Conservation (phyloP, 768 basidiomycete species). For the Phylloporus sp. region DNA sequence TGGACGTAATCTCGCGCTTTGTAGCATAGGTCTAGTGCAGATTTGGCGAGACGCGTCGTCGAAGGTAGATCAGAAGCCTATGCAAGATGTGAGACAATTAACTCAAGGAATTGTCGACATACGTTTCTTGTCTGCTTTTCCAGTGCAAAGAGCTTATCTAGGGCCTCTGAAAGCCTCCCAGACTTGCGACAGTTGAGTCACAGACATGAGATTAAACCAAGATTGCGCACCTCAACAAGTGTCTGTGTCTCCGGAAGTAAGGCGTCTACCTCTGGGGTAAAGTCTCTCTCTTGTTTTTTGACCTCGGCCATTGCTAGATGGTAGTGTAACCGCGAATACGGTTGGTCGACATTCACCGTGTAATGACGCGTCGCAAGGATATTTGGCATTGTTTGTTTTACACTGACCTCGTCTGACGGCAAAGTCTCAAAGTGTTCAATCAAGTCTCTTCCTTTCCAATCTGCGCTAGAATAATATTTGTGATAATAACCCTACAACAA, state of each 20-base stretch:
- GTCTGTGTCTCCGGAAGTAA: slow-evolving; percentile 65
- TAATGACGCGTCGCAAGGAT: slow-evolving; percentile 63
- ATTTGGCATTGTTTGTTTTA: slow-evolving; percentile 39
- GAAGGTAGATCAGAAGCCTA: slow-evolving; percentile 91
- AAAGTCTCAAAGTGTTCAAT: slow-evolving; percentile 24
- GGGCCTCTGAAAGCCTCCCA: slow-evolving; percentile 77
- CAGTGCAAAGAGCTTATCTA: slow-evolving; percentile 83
- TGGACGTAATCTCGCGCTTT: slow-evolving; percentile 64
- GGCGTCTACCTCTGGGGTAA: slow-evolving; percentile 74
- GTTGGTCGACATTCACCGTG: slow-evolving; percentile 28
- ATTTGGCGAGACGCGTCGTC: slow-evolving; percentile 81
- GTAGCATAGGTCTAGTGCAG: slow-evolving; percentile 69
- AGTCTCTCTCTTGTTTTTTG: slow-evolving; percentile 87
- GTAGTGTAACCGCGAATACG: slow-evolving; percentile 39
- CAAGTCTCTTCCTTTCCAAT: slow-evolving; percentile 24
- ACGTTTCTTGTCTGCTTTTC: slow-evolving; percentile 99
- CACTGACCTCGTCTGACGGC: slow-evolving; percentile 11
- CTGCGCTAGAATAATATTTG: slow-evolving; percentile 35
- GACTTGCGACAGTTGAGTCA: slow-evolving; percentile 43
- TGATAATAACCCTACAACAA: slow-evolving; percentile 42
- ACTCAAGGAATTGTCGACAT: slow-evolving; percentile 19
- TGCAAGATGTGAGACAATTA: neutral
- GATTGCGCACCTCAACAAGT: slow-evolving; percentile 61
- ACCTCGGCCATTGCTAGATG: slow-evolving; percentile 67
- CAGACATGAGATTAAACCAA: neutral